A percentile compares a stretch with the other conserved stretches of the same genome.
Evolutionary conservation across 2,329 filamentous ascomycete genomes (phyloP).

Genomic region (Tolypocladium endophyticum): DNA sequence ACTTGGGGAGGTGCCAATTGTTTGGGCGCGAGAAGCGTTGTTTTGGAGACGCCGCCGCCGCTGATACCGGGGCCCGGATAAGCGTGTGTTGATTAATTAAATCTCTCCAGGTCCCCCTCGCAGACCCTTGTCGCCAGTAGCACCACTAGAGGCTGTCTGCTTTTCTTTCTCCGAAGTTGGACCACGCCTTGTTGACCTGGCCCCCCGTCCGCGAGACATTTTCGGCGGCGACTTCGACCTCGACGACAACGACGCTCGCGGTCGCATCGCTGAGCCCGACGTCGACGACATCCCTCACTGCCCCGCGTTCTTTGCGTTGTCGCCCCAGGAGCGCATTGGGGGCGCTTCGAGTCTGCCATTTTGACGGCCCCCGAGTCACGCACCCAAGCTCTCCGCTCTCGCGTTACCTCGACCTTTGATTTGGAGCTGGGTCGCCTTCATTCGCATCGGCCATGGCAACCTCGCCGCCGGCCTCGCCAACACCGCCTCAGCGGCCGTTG

Average conservation of each 20-base stretch:
- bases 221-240: neutral
- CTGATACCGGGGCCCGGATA: neutral
- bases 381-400: neutral
- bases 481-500: constrained; percentile 57
- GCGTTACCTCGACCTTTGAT: neutral
- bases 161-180: neutral
- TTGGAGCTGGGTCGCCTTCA: neutral
- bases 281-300: neutral
- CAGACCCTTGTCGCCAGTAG: neutral
- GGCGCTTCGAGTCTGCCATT: neutral
- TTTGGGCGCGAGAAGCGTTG: neutral
- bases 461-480: constrained; percentile 60
- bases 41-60: neutral
- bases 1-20: neutral
- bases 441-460: constrained; percentile 42
- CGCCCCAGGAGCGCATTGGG: neutral
- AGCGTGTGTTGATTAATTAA: neutral
- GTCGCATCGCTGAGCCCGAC: neutral
- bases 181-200: neutral
- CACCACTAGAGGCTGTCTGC: neutral
- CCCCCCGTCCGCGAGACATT: neutral
- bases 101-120: neutral
- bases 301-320: neutral
- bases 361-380: neutral
- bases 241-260: neutral